Base-by-base conservation (phyloP, 2,329 filamentous ascomycete species). In the Sporothrix pseudoabietina region DNA sequence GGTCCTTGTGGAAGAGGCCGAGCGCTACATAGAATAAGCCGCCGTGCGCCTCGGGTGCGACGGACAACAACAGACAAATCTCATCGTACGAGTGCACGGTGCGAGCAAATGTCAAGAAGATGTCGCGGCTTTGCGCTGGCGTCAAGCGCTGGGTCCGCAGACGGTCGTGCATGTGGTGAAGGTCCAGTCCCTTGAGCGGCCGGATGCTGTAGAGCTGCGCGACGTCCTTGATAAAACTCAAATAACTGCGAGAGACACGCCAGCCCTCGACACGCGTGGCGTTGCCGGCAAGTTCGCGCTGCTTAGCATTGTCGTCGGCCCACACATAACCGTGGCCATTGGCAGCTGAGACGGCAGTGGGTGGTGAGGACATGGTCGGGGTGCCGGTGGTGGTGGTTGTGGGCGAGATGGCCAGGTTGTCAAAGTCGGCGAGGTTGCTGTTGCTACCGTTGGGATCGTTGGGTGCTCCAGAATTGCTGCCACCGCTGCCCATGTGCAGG, bases 201-300 rank as follows among this genome's bases (percentile, higher is more conserved):
- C 89, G 85, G 74, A 89, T 82, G 2, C 85, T 87, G 80, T 91
- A 91, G 16, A 90, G 80, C 77, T 89, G 88, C 49, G 89, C 89
- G 73, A 91, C 84, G 80, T 92, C 90, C 89, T 97, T 93, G 76
- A 98, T 95, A 80, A 94, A 98, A 77, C 93, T 94, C 83, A 97
- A 97, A 80, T 99, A 99, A 79, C 93, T 97, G 75, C 96, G 88
- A 0, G 96, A 98, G 76, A 94, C 97, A 77, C 96, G 90, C 96
- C 96, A 99, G 73, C 95, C 96, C 83, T 99, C 96, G 75, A 99
- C 97, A 73, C 96, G 88, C 73, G 93, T 94, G 65, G 96, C 94
- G 75, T 97, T 97, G 3, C 94, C 95, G 19, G 94, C 92, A 52
- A 99, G 87, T 82, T 99, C 96, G 78, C 91, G 91, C 78, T 92